Evolutionary conservation across 805 yeast species (phyloP).

Genomic region (Wickerhamomyces tratensis): DNA sequence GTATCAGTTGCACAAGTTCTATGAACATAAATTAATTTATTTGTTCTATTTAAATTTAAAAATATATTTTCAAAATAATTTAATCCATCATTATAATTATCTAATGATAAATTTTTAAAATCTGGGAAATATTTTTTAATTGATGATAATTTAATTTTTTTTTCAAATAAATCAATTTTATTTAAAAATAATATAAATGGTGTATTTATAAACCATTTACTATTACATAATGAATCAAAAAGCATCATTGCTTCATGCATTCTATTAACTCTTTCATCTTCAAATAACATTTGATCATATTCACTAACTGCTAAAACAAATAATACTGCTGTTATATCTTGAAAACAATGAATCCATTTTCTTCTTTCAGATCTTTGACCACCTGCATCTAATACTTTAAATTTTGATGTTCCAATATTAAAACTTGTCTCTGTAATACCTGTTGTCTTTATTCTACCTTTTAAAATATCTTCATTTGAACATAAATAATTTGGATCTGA

Average conservation of each 20-base stretch:
- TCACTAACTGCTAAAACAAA: conserved; percentile 88
- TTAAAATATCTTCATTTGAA: conserved; percentile 73
- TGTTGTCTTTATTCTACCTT: conserved; percentile 89
- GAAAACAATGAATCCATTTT: conserved; percentile 94
- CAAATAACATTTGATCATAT: conserved; percentile 86
- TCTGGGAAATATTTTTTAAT: conserved; percentile 71
- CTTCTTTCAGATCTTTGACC: conserved; percentile 89
- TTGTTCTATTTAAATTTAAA: conserved; percentile 47
- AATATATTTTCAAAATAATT: conserved; percentile 65
- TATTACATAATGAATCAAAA: conserved; percentile 76
- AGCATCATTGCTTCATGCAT: conserved; percentile 84
- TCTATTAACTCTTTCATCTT: conserved; percentile 81
- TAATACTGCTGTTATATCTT: conserved; percentile 77
- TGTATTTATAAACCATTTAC: conserved; percentile 75
- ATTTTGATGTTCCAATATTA: conserved; percentile 51
- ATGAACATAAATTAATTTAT: conserved; percentile 79
- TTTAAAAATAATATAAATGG: conserved; percentile 86
- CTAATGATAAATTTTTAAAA: conserved; percentile 51
- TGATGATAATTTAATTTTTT: conserved; percentile 58
- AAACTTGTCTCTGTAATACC: conserved; percentile 88
- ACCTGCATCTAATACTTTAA: conserved; percentile 89
- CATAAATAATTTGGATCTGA: conserved; percentile 59
- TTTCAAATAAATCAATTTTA: conserved; percentile 74
- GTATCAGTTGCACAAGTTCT: conserved; percentile 95
- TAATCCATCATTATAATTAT: conserved; percentile 56